Percentiles rank a stretch among this genome's conserved stretches.
These are phyloP conservation scores for Zizania latifolia DNA, from an alignment of 176 grass and related monocot genomes.

Conservation along the genomic window DNA sequence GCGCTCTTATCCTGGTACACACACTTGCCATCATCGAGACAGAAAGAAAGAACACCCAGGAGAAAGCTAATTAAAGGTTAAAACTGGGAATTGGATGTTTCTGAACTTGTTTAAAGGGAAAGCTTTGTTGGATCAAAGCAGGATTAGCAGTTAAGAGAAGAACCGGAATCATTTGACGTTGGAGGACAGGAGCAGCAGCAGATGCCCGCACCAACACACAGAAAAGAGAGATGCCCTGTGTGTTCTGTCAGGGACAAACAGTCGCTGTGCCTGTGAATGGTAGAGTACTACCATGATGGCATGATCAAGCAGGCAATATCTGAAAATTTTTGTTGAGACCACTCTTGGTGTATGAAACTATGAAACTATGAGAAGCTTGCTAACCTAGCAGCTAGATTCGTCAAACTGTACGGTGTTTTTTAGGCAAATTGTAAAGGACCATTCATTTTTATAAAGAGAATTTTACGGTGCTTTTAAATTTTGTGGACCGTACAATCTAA, in stretches of 20 bases:
- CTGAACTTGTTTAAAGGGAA: not conserved
- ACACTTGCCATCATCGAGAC: not conserved
- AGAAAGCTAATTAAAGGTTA: not conserved
- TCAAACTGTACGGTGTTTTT: too few relatives aligned
- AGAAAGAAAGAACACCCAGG: not conserved
- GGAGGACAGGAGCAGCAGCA: slow-evolving; percentile 9
- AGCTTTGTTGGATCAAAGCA: not conserved
- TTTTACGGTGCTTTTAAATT: too few relatives aligned
- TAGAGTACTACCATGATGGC: too few relatives aligned
- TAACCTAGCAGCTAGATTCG: too few relatives aligned
- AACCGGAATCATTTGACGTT: slow-evolving; percentile 19
- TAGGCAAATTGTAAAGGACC: too few relatives aligned
- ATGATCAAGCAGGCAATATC: not conserved
- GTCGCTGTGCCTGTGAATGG: not conserved
- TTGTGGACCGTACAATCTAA: too few relatives aligned
- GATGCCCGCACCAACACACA: slow-evolving; percentile 20
- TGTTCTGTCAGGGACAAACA: slow-evolving; percentile 7
- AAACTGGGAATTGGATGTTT: not conserved
- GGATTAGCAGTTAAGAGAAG: not conserved
- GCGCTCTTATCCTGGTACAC: slow-evolving; percentile 30
- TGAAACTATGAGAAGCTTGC: too few relatives aligned
- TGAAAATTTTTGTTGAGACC: not conserved
- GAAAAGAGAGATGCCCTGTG: slow-evolving; percentile 6
- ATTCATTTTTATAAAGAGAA: too few relatives aligned
- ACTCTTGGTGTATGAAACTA: not conserved